Base-by-base conservation (phyloP, 1,284 basidiomycete species). In the Naganishia sp. region DNA sequence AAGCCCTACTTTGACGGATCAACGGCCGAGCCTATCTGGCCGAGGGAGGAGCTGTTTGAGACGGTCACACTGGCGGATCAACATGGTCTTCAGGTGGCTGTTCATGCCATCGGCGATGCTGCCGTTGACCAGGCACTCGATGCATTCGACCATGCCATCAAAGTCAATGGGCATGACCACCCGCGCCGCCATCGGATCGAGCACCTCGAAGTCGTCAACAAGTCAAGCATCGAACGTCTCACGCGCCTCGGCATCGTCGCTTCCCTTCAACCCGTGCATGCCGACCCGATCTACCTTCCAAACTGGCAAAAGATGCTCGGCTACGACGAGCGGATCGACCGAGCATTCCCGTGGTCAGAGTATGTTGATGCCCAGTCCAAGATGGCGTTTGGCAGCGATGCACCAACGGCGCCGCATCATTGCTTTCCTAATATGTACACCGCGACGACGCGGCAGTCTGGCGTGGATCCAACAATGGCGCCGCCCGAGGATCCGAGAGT, bases 41-140 rank as follows among this genome's bases (percentile, higher is more conserved):
- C 70, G 1, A 16, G 31, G 6, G 70, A 70, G 0, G 60, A 73
- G 28, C 64, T 75, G 18, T 31, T 55, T 3, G 67, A 68, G 13
- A 72, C 73, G 0, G 66, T 74, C 33, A 55, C 45, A 2, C 69
- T 70, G 0, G 74, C 74, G 7, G 74, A 75, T 64, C 56, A 57
- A 15, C 65, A 71, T 11, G 73, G 68, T 11, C 67, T 75, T 1
- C 74, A 75, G 55, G 63, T 74, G 7, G 74, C 74, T 2, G 53
- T 72, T 33, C 74, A 74, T 42, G 73, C 74, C 2, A 69, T 75
- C 4, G 74, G 74, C 10, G 74, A 75, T 48, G 74, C 73, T 0
- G 74, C 74, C 2, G 66, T 67, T 16, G 70, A 72, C 28, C 67
- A 68, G 56, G 74, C 74, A 2, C 68, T 75, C 3, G 72, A 75